A percentile compares a stretch with the other conserved stretches of the same genome.
phyloP scores from a whole-genome alignment of 768 basidiomycete species.

The Rhodotorula paludigena region DNA sequence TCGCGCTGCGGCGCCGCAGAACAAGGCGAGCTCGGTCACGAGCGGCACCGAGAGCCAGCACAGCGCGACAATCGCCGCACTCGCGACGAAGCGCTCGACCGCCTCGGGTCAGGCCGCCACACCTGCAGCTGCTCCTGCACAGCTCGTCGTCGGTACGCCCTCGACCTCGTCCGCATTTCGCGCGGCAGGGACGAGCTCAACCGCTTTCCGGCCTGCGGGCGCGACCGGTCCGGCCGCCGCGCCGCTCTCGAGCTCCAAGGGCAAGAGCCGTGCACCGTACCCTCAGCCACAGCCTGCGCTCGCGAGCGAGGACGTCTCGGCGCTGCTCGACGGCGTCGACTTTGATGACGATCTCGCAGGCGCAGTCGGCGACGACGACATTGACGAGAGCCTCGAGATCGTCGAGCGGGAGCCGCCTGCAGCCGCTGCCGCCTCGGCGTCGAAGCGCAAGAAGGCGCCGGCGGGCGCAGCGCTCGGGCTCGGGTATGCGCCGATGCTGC shows the following conservation, averaged over 20 bases:
- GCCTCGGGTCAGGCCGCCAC: neutral
- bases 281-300: no score
- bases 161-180: no score
- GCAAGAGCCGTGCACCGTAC: neutral
- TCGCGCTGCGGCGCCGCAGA: neutral
- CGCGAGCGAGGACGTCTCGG: neutral
- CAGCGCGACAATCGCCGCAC: slow-evolving; percentile 23
- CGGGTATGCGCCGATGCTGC: neutral
- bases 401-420: neutral
- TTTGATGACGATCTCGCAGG: no score
- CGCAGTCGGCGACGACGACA: neutral
- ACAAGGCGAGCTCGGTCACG: slow-evolving; percentile 9
- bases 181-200: no score
- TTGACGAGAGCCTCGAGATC: neutral
- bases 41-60: slow-evolving; percentile 19
- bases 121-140: neutral
- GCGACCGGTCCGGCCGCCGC: no score
- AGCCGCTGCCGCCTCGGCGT: neutral
- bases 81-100: neutral
- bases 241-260: no score
- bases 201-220: no score
- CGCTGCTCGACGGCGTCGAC: slow-evolving; percentile 13
- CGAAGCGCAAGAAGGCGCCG: neutral
- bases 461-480: neutral
- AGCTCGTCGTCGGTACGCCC: no score